Evolutionary conservation across 257 asterid species (phyloP), one percentile per base, ranked within the genome.

Genomic region (Verbascum thapsus): DNA sequence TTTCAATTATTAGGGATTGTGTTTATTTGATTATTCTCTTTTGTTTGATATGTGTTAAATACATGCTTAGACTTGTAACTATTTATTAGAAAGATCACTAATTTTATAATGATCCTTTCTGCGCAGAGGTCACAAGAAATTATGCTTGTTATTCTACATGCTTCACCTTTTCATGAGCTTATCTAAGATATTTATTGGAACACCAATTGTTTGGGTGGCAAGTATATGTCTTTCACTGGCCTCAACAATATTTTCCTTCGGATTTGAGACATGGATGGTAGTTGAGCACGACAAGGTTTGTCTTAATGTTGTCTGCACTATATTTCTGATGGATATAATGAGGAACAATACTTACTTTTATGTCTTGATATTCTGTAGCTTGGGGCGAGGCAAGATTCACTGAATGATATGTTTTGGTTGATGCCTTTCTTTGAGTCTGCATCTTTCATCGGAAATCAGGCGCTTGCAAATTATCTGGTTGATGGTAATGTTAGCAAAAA

Each of bases 341-440:
- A 15, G 17, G 53, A 35, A 41, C 39, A 23, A 15, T 65, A 11
- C 6, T 32, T 41, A n/a, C 38, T 30, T 47, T 59, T 57, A 9
- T 57, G 4, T 58, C 56, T 16, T 67, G 39, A 7, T 48, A 10
- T 39, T 51, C 55, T 78, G 80, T 87, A 94, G 99, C 74, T 80
- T 22, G 98, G 91, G 61, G 95, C 82, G 76, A 80, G 95, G 87
- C 95, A 84, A 66, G 99, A 94, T 65, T 67, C 80, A 39, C 70
- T 81, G 73, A 94, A 87, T 77, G 96, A 94, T 63, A 80, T 87
- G 95, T 90, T 90, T 78, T 94, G 99, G 99, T 60, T 88, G 72
- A 94, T 94, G 99, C 78, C 85, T 40, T 85, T 90, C 74, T 61
- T 67, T 56, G 94, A 82, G 70, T 81, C 90, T 56, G 85, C 94